These are phyloP conservation scores for Chlamydomonas reinhardtii DNA, from an alignment of 163 green algal genomes.

Conservation along the genomic window DNA sequence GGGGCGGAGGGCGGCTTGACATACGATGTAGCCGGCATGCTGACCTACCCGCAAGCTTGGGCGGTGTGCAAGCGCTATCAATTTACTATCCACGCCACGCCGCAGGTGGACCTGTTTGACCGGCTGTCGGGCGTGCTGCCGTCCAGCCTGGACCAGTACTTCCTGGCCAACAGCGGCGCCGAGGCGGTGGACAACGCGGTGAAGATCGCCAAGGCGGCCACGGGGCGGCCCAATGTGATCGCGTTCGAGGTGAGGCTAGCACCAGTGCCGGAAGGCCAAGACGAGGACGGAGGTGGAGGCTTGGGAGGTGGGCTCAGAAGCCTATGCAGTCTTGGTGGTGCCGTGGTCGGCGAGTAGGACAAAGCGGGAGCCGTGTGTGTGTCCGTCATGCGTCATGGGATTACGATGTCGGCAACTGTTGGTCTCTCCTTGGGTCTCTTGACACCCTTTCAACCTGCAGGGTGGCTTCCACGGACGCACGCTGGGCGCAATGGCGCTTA, in stretches of 20 bases:
- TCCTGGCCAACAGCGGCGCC: slow-evolving; percentile 85
- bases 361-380: no score
- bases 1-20: no score
- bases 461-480: slow-evolving; percentile 88
- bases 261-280: not conserved
- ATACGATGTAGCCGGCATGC: no score
- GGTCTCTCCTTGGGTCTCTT: no score
- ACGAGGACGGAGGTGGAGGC: not conserved
- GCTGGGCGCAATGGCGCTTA: slow-evolving; percentile 85
- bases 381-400: no score
- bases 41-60: no score
- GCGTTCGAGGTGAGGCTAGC: slow-evolving; percentile 77
- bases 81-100: no score
- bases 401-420: no score
- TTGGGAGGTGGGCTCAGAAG: not conserved
- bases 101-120: slow-evolving; percentile 73
- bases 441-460: slow-evolving; percentile 45
- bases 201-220: slow-evolving; percentile 86
- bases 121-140: slow-evolving; percentile 77
- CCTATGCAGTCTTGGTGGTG: no score
- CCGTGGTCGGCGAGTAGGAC: no score
- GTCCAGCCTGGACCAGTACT: slow-evolving; percentile 67
- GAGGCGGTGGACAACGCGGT: slow-evolving; percentile 94
- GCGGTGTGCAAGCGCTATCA: no score
- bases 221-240: slow-evolving; percentile 84